phyloP scores from a whole-genome alignment of 177 flowering plant genomes.

The Vitis hybrid region DNA sequence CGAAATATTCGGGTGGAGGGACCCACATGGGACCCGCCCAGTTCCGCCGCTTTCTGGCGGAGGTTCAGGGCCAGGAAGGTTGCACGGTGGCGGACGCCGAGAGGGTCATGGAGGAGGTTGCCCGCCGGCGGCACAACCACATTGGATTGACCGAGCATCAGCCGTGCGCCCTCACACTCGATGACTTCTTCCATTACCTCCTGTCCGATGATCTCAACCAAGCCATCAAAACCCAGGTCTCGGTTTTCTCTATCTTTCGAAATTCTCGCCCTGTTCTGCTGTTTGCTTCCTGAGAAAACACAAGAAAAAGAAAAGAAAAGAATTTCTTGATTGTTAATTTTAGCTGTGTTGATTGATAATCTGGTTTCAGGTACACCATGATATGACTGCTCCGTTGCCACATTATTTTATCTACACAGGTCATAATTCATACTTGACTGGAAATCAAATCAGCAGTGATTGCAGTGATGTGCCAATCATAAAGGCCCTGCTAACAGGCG shows the following conservation, averaged over 20 bases:
- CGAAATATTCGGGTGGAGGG: constrained; percentile 35
- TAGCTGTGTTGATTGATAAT: constrained; percentile 9
- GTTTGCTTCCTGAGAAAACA: too few relatives aligned
- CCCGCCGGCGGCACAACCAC: constrained; percentile 33
- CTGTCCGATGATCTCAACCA: constrained; percentile 69
- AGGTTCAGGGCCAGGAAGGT: constrained; percentile 49
- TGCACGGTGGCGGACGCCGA: constrained; percentile 43
- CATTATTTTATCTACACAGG: constrained; percentile 95
- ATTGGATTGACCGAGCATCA: constrained; percentile 19
- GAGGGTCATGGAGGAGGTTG: constrained; percentile 39
- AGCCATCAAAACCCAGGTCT: constrained; percentile 57
- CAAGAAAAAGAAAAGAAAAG: too few relatives aligned
- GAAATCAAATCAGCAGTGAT: constrained; percentile 94
- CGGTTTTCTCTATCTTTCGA: neutral
- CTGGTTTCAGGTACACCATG: constrained; percentile 84
- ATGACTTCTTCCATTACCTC: constrained; percentile 70
- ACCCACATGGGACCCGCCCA: constrained; percentile 55
- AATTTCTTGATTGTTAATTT: too few relatives aligned
- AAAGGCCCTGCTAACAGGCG: constrained; percentile 77
- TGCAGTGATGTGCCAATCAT: constrained; percentile 86
- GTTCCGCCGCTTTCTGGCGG: constrained; percentile 58
- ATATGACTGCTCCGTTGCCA: constrained; percentile 91
- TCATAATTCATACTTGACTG: constrained; percentile 94
- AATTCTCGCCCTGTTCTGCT: too few relatives aligned
- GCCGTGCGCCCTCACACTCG: constrained; percentile 33